These are phyloP conservation scores for Tricholoma hemisulphureum DNA, from an alignment of 768 basidiomycete species.

Conservation along the genomic window DNA sequence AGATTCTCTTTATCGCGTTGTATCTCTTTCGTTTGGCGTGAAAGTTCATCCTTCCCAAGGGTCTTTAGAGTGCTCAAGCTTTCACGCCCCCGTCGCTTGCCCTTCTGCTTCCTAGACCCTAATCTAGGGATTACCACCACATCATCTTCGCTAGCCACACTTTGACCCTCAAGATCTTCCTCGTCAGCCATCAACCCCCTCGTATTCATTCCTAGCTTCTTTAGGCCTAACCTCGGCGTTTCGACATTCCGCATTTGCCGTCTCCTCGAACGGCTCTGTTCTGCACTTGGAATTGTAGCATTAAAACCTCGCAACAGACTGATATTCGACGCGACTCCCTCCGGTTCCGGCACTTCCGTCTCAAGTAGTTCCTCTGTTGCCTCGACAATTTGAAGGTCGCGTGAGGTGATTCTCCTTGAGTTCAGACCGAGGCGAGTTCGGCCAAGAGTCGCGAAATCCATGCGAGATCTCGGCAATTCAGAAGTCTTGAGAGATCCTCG, in stretches of 20 bases:
- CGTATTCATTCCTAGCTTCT: constrained; percentile 74
- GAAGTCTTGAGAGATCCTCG: constrained; percentile 32
- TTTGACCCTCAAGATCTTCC: constrained; percentile 55
- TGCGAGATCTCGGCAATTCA: constrained; percentile 36
- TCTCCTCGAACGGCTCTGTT: constrained; percentile 71
- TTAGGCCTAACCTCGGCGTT: constrained; percentile 71
- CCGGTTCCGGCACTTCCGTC: constrained; percentile 70
- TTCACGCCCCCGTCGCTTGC: constrained; percentile 57
- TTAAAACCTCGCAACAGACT: constrained; percentile 89
- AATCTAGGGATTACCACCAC: constrained; percentile 58
- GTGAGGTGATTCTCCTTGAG: constrained; percentile 70
- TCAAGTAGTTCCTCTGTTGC: constrained; percentile 74
- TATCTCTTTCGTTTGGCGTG: constrained; percentile 83
- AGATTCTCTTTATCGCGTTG: constrained; percentile 89
- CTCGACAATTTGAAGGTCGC: constrained; percentile 82
- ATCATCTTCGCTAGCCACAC: constrained; percentile 73
- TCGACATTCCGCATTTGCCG: constrained; percentile 81
- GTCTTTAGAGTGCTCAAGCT: constrained; percentile 68
- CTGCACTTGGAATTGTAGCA: constrained; percentile 90
- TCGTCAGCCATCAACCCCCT: constrained; percentile 68
- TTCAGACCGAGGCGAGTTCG: constrained; percentile 69
- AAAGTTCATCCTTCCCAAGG: constrained; percentile 81
- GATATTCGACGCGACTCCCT: constrained; percentile 67
- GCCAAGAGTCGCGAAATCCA: constrained; percentile 78
- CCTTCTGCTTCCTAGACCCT: constrained; percentile 37